Evolutionary conservation across 345 rosid species (phyloP), one percentile per base, ranked within the genome.

Genomic region (Citrus cavaleriei): DNA sequence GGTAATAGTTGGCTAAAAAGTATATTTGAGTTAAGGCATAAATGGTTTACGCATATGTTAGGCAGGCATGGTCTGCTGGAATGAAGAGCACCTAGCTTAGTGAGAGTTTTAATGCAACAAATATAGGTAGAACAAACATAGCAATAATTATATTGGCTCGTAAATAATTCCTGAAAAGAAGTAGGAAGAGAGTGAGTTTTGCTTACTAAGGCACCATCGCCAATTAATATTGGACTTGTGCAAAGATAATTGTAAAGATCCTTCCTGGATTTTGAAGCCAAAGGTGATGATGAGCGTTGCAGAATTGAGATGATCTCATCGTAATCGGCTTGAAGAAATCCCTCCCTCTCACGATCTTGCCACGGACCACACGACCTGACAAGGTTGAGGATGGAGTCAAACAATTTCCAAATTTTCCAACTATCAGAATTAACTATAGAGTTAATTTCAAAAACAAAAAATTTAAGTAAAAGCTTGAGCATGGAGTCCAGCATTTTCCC

Each of bases 221-320:
- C 85, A 78, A 87, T 68, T 30, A 89, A 80, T 55, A 90, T 12
- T 49, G 87, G 85, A 57, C 37, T 18, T 19, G 78, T 18, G 72
- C 93, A 89, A 10, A 92, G 83, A 70, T 75, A 51, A 76, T 86
- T n/a, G 80, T 81, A 91, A 61, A 83, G 83, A 1, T 85, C 80
- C 77, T 83, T 88, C 83, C 83, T 86, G 22, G 89, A 80, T 32
- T 81, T 58, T 60, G 68, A 70, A 25, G 10, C 71, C 10, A 51
- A 37, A 27, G 28, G 46, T 2, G 65, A 68, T 7, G 68, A 22
- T 3, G 5, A 42, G 14, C 14, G 49, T 42, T 42, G 79, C 22
- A 57, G 82, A 72, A 6, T 60, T 22, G 78, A 81, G 59, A 81
- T 62, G 57, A 84, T 77, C 6, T 77, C 35, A 3, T 57, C 72